phyloP scores from a whole-genome alignment of 2,329 filamentous ascomycete genomes.

The Fusarium mundagurra region DNA sequence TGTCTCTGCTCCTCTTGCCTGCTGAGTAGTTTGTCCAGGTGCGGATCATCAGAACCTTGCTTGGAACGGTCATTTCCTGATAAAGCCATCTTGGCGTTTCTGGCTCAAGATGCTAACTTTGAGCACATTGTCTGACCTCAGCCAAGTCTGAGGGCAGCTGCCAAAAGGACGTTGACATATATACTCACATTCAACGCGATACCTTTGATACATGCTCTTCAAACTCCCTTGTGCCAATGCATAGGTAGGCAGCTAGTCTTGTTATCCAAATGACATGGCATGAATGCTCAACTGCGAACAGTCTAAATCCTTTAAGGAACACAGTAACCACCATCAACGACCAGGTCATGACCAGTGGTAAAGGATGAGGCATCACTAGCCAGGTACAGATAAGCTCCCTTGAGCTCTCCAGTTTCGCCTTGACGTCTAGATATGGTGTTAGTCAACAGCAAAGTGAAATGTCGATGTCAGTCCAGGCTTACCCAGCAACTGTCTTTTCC shows the following conservation, averaged over 20 bases:
- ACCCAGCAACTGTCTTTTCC: constrained; percentile 82
- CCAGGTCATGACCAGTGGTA: constrained; percentile 78
- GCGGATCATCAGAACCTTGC: not conserved
- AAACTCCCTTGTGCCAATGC: constrained; percentile 1
- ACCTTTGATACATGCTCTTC: not conserved
- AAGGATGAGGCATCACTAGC: constrained; percentile 85
- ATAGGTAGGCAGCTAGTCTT: not conserved
- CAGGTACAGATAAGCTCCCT: constrained; percentile 84
- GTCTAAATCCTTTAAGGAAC: constrained; percentile 50
- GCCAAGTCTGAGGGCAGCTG: not conserved
- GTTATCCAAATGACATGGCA: not conserved
- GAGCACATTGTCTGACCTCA: not conserved
- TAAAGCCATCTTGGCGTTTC: not conserved
- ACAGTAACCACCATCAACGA: constrained; percentile 80
- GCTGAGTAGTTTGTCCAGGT: not conserved
- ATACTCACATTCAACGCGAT: not conserved
- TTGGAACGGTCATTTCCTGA: not conserved
- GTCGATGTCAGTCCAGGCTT: constrained; percentile 40
- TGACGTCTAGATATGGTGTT: constrained; percentile 63
- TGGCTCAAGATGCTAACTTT: not conserved
- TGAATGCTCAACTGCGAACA: not conserved
- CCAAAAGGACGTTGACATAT: not conserved
- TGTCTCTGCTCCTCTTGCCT: not conserved
- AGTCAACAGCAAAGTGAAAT: constrained; percentile 3
- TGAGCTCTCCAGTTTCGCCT: constrained; percentile 77